These are phyloP conservation scores for Phycomyces blakesleeanus DNA, from an alignment of 192 early-diverging fungal species.

Conservation along the genomic window DNA sequence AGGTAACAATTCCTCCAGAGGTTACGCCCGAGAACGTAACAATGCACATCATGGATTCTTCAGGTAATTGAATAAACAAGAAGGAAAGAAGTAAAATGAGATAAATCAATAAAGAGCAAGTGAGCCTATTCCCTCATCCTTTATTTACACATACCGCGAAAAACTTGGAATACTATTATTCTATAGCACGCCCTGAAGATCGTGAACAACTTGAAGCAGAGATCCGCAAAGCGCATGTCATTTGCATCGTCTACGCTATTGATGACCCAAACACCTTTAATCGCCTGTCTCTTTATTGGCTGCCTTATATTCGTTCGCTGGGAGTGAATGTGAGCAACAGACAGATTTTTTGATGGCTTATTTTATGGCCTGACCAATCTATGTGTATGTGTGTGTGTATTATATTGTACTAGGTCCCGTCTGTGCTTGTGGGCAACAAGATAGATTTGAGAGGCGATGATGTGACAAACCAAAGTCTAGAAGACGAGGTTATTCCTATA, in stretches of 20 bases:
- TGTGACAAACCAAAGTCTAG: constrained; percentile 76
- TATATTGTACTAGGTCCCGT: constrained; percentile 62
- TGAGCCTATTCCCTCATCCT: not conserved
- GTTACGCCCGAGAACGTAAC: constrained; percentile 95
- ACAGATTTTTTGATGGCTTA: not conserved
- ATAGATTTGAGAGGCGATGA: constrained; percentile 86
- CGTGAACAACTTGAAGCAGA: constrained; percentile 87
- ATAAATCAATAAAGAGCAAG: not conserved
- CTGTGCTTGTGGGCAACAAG: constrained; percentile 92
- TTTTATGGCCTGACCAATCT: not conserved
- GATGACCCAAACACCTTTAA: constrained; percentile 82
- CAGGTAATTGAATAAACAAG: constrained; percentile 56
- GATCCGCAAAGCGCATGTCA: constrained; percentile 95
- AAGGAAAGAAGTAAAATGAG: not conserved
- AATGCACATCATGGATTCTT: constrained; percentile 97
- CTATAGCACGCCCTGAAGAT: constrained; percentile 78
- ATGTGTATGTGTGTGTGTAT: not conserved
- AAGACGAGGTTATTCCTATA: constrained; percentile 93
- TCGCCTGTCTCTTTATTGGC: constrained; percentile 84
- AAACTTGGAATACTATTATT: not conserved
- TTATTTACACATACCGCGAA: not conserved
- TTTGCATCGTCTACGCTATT: constrained; percentile 96
- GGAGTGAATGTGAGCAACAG: constrained; percentile 76
- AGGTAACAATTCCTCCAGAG: constrained; percentile 99
- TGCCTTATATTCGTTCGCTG: constrained; percentile 86